These are phyloP conservation scores for Rostrohypoxylon terebratum DNA, from an alignment of 495 filamentous ascomycete species.

Conservation along the genomic window DNA sequence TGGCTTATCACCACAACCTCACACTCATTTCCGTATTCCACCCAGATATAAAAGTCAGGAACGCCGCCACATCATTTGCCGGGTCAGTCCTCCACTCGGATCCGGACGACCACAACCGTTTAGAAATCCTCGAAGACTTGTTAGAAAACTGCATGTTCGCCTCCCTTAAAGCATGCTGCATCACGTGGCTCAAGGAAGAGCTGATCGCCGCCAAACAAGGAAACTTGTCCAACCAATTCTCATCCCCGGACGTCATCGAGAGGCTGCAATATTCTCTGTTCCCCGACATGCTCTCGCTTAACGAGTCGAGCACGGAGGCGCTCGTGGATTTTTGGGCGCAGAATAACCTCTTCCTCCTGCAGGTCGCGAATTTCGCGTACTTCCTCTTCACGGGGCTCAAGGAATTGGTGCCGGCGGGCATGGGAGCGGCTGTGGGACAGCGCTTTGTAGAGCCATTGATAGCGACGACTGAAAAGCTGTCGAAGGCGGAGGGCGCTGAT, in stretches of 20 bases:
- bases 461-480: conserved; percentile 57
- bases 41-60: conserved; percentile 72
- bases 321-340: conserved; percentile 52
- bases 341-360: conserved; percentile 58
- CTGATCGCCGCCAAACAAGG: conserved; percentile 64
- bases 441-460: conserved; percentile 66
- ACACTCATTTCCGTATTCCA: conserved; percentile 76
- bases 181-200: conserved; percentile 90
- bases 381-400: conserved; percentile 62
- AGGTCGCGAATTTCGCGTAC: conserved; percentile 63
- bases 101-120: conserved; percentile 73
- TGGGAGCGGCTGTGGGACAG: conserved; percentile 61
- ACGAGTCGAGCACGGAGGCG: conserved; percentile 41
- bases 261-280: conserved; percentile 60
- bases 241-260: conserved; percentile 63
- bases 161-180: conserved; percentile 80
- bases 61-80: conserved; percentile 79
- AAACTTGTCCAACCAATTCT: conserved; percentile 65
- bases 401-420: conserved; percentile 54
- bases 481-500: conserved; percentile 49
- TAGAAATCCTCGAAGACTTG: conserved; percentile 82
- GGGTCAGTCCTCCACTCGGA: conserved; percentile 79
- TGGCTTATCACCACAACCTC: conserved; percentile 70
- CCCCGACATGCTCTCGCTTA: conserved; percentile 51
- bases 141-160: conserved; percentile 84